Conservation (phyloP, 306 rosid species). For the Hippophae gyantsensis region DNA sequence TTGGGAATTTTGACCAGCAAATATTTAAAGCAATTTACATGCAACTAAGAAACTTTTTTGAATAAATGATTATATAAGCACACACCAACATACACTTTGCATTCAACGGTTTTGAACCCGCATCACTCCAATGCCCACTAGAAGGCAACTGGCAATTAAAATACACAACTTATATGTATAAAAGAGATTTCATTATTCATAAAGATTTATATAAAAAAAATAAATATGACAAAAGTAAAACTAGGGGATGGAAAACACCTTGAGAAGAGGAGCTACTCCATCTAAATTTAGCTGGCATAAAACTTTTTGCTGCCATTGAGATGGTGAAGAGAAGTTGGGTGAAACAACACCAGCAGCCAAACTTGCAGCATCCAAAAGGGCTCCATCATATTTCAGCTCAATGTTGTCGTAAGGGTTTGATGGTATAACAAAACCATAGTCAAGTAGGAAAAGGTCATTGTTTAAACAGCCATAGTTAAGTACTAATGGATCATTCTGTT, state of each 20-base stretch:
- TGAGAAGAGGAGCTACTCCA: conserved; percentile 70
- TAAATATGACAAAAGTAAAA: neutral
- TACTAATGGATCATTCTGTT: conserved; percentile 46
- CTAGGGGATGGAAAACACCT: conserved; percentile 38
- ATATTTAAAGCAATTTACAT: neutral
- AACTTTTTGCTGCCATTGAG: conserved; percentile 61
- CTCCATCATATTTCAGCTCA: conserved; percentile 81
- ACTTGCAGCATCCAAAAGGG: conserved; percentile 88
- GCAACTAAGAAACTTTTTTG: no score
- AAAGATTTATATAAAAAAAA: neutral
- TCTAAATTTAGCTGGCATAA: conserved; percentile 59
- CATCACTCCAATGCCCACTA: no score
- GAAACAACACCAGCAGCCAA: conserved; percentile 75
- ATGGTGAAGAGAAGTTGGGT: conserved; percentile 63
- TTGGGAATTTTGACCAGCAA: neutral
- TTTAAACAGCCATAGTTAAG: conserved; percentile 71
- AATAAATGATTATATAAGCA: no score
- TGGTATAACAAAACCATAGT: conserved; percentile 76
- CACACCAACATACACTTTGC: no score
- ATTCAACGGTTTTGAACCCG: no score
- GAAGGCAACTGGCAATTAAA: no score
- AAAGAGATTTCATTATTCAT: neutral
- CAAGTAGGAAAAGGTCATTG: conserved; percentile 79
- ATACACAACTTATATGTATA: neutral
- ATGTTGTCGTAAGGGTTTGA: conserved; percentile 72